Conservation (phyloP, 78 protist genomes). For the Dictyostelium capitatum region DNA sequence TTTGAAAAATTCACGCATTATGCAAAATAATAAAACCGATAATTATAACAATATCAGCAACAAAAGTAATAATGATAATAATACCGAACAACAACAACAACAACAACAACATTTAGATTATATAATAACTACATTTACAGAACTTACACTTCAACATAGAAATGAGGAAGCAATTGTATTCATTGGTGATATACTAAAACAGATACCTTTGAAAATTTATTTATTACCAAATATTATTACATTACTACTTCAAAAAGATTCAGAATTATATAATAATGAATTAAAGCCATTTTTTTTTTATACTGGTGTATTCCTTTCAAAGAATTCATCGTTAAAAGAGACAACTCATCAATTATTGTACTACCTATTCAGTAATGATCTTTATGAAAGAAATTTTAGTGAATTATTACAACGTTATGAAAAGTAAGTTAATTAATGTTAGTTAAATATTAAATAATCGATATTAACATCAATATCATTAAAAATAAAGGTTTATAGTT, state of each 20-base stretch:
- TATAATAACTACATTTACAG: slow-evolving; percentile 8
- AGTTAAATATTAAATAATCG: background rate
- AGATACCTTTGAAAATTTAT: background rate
- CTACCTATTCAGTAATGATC: slow-evolving; percentile 17
- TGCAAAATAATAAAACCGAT: too few relatives aligned
- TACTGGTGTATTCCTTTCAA: slow-evolving; percentile 7
- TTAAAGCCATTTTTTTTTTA: slow-evolving; percentile 19
- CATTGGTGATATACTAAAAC: slow-evolving; percentile 5
- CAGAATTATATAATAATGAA: slow-evolving; percentile 2
- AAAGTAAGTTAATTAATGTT: background rate
- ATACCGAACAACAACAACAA: too few relatives aligned
- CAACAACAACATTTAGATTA: background rate
- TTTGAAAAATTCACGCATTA: too few relatives aligned
- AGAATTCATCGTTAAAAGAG: background rate
- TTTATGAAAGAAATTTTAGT: slow-evolving; percentile 20
- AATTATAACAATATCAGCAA: background rate
- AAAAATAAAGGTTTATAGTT: background rate
- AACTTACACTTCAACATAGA: slow-evolving; percentile 13
- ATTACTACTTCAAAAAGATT: slow-evolving; percentile 24
- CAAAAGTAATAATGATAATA: background rate
- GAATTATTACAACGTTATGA: slow-evolving; percentile 1
- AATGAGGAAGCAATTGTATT: slow-evolving; percentile 27
- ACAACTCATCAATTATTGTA: slow-evolving; percentile 16
- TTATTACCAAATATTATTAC: slow-evolving; percentile 34
- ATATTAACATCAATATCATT: background rate